These are phyloP conservation scores for Erigeron philadelphicus DNA, from an alignment of 140 eudicot genomes.

Conservation along the genomic window DNA sequence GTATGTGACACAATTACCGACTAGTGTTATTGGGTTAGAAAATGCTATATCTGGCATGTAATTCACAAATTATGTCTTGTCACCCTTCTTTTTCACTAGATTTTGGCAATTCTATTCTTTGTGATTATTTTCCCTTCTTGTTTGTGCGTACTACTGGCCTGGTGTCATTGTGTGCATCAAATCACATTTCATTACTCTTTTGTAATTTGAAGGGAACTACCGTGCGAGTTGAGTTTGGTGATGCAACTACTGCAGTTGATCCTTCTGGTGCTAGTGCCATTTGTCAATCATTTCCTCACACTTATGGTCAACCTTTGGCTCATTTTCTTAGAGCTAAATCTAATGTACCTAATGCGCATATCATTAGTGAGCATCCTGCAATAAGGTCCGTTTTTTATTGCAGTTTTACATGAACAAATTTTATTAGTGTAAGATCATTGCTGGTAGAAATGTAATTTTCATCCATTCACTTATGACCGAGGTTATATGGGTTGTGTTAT, in stretches of 20 bases:
- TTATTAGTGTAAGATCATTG: neutral
- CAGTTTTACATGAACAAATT: neutral
- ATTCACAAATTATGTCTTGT: no score
- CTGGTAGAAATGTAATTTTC: neutral
- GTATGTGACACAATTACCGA: no score
- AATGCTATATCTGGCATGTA: no score
- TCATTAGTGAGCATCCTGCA: conserved; percentile 76
- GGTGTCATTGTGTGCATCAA: no score
- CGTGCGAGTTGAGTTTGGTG: conserved; percentile 88
- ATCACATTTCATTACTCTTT: no score
- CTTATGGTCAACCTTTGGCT: conserved; percentile 84
- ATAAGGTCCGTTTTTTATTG: conserved; percentile 37
- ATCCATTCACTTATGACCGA: neutral
- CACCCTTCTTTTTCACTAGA: no score
- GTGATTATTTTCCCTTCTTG: neutral
- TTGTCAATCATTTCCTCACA: conserved; percentile 73
- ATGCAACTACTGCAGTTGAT: conserved; percentile 71
- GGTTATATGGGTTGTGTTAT: neutral
- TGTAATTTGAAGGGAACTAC: conserved; percentile 57
- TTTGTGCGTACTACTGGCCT: no score
- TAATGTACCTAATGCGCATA: conserved; percentile 74
- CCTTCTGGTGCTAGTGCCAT: conserved; percentile 62
- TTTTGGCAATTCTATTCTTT: no score
- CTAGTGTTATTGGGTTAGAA: no score
- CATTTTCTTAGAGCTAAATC: conserved; percentile 88